These are phyloP conservation scores for Chaetomium tenue DNA, from an alignment of 495 filamentous ascomycete species.

Conservation along the genomic window DNA sequence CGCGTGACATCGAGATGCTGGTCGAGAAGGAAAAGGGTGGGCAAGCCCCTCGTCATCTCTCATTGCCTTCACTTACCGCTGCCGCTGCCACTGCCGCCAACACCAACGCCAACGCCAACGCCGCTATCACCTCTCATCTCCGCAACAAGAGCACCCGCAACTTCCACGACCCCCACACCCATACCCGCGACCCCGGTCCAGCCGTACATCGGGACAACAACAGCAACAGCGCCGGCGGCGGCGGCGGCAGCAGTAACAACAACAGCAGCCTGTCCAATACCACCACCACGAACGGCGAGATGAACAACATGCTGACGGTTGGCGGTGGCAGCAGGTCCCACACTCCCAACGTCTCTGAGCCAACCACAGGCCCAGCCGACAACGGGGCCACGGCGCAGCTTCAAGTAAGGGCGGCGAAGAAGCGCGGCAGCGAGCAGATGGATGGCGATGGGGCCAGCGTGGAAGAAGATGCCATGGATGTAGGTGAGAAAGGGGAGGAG, in stretches of 20 bases:
- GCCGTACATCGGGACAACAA: constrained; percentile 22
- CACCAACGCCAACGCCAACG: too few relatives aligned
- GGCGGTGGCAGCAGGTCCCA: constrained; percentile 22
- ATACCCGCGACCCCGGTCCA: background rate
- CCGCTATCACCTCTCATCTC: background rate
- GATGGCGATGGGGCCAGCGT: constrained; percentile 53
- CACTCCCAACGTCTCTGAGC: constrained; percentile 1
- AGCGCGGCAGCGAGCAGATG: constrained; percentile 47
- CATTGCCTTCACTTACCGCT: background rate
- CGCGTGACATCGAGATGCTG: constrained; percentile 47
- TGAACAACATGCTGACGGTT: constrained; percentile 32
- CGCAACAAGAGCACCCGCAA: background rate
- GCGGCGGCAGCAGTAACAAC: constrained; percentile 17
- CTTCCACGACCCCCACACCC: background rate
- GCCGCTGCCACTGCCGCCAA: background rate
- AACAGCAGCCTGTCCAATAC: background rate
- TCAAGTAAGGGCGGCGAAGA: constrained; percentile 26
- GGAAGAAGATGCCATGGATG: constrained; percentile 25
- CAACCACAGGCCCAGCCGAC: background rate
- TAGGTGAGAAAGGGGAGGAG: constrained; percentile 36
- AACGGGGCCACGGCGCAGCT: constrained; percentile 19
- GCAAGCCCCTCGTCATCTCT: constrained; percentile 7
- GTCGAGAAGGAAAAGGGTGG: constrained; percentile 46
- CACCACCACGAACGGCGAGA: constrained; percentile 7
- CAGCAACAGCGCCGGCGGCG: too few relatives aligned